A percentile compares a stretch with the other conserved stretches of the same genome.
Evolutionary conservation across 164 flowering plant genomes (phyloP).

Genomic region (Taxillus chinensis): DNA sequence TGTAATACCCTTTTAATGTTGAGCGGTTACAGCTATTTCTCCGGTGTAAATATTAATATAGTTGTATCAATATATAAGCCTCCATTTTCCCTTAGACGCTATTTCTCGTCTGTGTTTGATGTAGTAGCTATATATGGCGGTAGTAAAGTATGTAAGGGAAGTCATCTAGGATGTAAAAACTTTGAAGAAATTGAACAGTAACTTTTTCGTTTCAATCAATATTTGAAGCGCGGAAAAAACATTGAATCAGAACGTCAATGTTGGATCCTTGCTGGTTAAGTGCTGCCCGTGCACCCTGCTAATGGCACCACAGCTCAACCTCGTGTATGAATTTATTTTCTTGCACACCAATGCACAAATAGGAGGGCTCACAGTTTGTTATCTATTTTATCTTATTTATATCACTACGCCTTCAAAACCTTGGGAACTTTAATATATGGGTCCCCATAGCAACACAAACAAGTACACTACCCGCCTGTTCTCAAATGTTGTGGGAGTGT

Average conservation of each 20-base stretch:
- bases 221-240: no score
- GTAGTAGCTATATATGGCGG: no score
- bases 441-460: conserved; percentile 36
- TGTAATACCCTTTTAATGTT: conserved; percentile 13
- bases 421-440: conserved; percentile 83
- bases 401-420: conserved; percentile 69
- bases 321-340: neutral
- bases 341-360: no score
- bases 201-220: no score
- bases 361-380: no score
- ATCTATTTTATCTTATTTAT: conserved; percentile 8
- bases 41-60: conserved; percentile 7
- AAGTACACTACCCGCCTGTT: conserved; percentile 38
- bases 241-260: neutral
- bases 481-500: conserved; percentile 60
- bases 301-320: neutral
- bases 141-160: no score
- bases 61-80: neutral
- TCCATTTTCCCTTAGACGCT: no score
- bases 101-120: no score
- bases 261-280: neutral
- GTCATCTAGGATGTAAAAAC: neutral
- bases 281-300: neutral
- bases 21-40: conserved; percentile 1
- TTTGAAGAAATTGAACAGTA: neutral